A percentile compares a stretch with the other conserved stretches of the same genome.
phyloP scores from a whole-genome alignment of 352 stramenopile genomes.

The Phytophthora pini region DNA sequence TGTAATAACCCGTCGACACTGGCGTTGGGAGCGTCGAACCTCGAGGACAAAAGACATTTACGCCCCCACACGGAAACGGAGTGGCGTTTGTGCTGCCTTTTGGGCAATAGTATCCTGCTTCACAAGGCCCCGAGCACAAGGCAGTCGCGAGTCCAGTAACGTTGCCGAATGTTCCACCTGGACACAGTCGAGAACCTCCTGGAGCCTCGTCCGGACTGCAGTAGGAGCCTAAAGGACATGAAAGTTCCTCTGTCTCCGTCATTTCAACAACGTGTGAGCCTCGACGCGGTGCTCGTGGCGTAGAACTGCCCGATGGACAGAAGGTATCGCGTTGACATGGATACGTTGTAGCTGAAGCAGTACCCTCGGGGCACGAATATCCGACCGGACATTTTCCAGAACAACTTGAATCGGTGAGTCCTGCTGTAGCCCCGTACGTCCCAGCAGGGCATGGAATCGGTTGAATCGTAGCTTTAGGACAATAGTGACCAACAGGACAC shows the following conservation, averaged over 20 bases:
- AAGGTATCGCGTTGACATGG: slow-evolving; percentile 40
- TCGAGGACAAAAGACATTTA: slow-evolving; percentile 53
- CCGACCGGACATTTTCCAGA: slow-evolving; percentile 64
- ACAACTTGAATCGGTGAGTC: slow-evolving; percentile 50
- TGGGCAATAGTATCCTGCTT: slow-evolving; percentile 66
- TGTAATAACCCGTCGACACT: slow-evolving; percentile 59
- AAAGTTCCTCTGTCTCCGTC: slow-evolving; percentile 11
- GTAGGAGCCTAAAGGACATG: slow-evolving; percentile 54
- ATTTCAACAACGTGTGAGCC: slow-evolving; percentile 45
- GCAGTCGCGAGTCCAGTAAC: slow-evolving; percentile 39
- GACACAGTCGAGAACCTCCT: slow-evolving; percentile 48
- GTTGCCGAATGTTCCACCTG: slow-evolving; percentile 70
- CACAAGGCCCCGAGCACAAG: slow-evolving; percentile 58
- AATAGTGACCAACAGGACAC: slow-evolving; percentile 75
- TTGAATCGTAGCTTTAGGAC: slow-evolving; percentile 33
- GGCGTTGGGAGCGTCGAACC: slow-evolving; percentile 44
- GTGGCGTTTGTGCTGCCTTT: slow-evolving; percentile 48
- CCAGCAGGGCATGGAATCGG: slow-evolving; percentile 57
- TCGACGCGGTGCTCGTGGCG: slow-evolving; percentile 15
- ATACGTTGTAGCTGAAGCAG: slow-evolving; percentile 45
- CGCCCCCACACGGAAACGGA: slow-evolving; percentile 43
- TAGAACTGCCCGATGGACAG: slow-evolving; percentile 29
- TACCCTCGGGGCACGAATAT: slow-evolving; percentile 68
- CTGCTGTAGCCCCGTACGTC: slow-evolving; percentile 57
- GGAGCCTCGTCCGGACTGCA: slow-evolving; percentile 48